These are phyloP conservation scores for Termitomyces sp. DNA, from an alignment of 768 basidiomycete species.

Conservation along the genomic window DNA sequence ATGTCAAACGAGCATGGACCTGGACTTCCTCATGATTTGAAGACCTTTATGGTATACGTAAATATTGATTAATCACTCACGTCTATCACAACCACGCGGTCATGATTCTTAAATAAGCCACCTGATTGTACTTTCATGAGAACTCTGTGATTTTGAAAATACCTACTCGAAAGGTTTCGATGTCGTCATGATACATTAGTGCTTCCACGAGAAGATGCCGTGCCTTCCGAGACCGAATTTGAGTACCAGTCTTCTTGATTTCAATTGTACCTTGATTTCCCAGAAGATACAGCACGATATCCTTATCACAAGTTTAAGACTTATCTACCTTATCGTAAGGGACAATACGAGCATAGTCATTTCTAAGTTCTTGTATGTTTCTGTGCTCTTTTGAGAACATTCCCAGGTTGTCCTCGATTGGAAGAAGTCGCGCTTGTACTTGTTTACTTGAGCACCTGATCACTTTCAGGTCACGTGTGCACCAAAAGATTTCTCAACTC, in stretches of 20 bases:
- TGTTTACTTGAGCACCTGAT: not conserved
- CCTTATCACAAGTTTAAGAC: not conserved
- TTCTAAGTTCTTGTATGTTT: not conserved
- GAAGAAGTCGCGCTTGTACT: not conserved
- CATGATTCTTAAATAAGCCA: not conserved
- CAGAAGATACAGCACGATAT: no score
- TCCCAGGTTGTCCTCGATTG: not conserved
- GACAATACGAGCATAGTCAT: not conserved
- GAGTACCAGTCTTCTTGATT: not conserved
- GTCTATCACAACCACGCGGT: not conserved
- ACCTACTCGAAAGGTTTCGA: no score
- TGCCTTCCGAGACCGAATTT: not conserved
- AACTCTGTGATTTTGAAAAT: not conserved
- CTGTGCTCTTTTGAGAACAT: no score
- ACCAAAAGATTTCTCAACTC: not conserved
- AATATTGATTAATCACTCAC: not conserved
- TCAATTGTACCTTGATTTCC: not conserved
- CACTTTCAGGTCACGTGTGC: not conserved
- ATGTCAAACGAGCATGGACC: no score
- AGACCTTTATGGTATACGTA: not conserved
- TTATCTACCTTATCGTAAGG: not conserved
- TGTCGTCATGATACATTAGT: not conserved
- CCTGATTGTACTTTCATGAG: not conserved
- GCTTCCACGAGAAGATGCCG: no score
- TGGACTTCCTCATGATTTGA: no score